Conservation (phyloP, 2,329 filamentous ascomycete species). For the Sarocladiaceae sp. region DNA sequence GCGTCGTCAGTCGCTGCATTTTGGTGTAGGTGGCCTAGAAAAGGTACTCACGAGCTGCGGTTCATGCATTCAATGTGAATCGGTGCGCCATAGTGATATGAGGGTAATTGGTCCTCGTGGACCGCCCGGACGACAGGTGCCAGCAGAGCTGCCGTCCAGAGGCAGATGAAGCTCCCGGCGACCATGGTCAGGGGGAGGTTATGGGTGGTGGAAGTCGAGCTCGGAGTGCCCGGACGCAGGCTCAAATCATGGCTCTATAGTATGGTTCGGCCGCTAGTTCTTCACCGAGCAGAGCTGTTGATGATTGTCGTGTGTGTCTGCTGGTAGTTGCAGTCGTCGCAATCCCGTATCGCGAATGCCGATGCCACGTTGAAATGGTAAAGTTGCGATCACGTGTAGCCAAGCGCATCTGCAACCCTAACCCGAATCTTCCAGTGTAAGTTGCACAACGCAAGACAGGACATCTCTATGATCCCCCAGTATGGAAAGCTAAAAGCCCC, state of each 20-base stretch:
- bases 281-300: neutral
- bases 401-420: no score
- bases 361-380: neutral
- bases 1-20: conserved; percentile 6
- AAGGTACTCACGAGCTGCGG: conserved; percentile 59
- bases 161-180: conserved; percentile 7
- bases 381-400: neutral
- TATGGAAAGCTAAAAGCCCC: no score
- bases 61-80: conserved; percentile 72
- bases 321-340: neutral
- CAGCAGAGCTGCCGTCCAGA: conserved; percentile 19
- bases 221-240: neutral
- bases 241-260: neutral
- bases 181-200: conserved; percentile 9
- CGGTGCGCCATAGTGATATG: conserved; percentile 62
- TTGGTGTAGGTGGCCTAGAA: neutral
- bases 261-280: neutral
- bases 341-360: neutral
- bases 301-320: neutral
- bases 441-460: no score
- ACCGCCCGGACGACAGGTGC: conserved; percentile 22
- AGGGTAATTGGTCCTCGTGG: conserved; percentile 45
- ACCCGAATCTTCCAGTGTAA: no score
- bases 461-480: no score
- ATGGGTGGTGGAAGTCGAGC: neutral